Conservation (phyloP, 2,329 filamentous ascomycete species). For the Epicoccum nigrum region DNA sequence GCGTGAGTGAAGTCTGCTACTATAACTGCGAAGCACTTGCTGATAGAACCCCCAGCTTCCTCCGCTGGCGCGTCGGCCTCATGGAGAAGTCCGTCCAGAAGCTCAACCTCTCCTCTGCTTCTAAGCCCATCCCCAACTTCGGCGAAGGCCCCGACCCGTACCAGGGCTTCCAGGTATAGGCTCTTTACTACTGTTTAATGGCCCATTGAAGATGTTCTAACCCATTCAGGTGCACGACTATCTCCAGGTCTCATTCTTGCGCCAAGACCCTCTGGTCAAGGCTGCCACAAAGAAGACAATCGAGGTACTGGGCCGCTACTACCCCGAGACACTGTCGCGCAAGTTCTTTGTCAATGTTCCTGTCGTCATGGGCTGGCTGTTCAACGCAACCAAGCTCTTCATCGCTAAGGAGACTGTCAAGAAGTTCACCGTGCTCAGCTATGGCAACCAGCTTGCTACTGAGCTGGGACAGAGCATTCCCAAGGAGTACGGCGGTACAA, state of each 20-base stretch:
- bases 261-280: conserved; percentile 77
- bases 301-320: conserved; percentile 77
- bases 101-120: conserved; percentile 73
- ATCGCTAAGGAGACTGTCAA: conserved; percentile 56
- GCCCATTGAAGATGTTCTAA: too few species aligned
- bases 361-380: conserved; percentile 81
- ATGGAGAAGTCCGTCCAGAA: conserved; percentile 86
- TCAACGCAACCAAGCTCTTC: conserved; percentile 54
- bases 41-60: conserved; percentile 65
- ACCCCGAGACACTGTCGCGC: conserved; percentile 85
- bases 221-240: conserved; percentile 97
- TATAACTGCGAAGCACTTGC: not conserved
- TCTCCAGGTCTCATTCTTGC: conserved; percentile 82
- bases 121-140: conserved; percentile 72
- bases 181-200: too few species aligned
- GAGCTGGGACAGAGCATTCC: conserved; percentile 73
- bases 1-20: conserved; percentile 61
- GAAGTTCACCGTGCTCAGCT: conserved; percentile 57
- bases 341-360: conserved; percentile 98
- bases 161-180: conserved; percentile 90
- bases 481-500: conserved; percentile 79
- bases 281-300: conserved; percentile 81
- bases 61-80: conserved; percentile 85
- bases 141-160: conserved; percentile 74
- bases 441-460: conserved; percentile 69